Base-by-base conservation (phyloP, 176 grass and related monocot genomes). In the Tuctoria greenei region DNA sequence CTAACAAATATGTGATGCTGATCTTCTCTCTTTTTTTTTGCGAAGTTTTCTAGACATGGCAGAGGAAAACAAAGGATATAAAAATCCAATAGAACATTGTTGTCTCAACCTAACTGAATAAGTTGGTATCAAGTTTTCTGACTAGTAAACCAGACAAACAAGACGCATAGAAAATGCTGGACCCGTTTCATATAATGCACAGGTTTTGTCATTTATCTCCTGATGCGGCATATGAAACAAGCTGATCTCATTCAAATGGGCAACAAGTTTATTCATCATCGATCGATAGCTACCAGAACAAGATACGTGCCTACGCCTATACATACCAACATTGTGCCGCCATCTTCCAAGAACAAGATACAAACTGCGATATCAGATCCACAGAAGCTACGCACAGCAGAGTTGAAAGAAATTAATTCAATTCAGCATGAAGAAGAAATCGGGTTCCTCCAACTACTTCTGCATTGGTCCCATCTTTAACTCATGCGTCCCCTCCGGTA, bases 381-480 rank as follows among this genome's bases (percentile, higher is more conserved):
- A 39, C 43, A n/a, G 34, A 34, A 16, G 36, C 39, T 11, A 25
- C 20, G 4, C 58, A 40, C 37, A 60, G 59, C 10, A 23, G 26
- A 10, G 21, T 46, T 10, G 5, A 8, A 12, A 68, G 28, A 24
- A 24, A 50, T 2, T 10, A 23, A 43, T 45, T 45, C 24, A 7
- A 47, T 17, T 11, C 36, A 64, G 10, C 61, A 64, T 60, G 64
- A 82, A 60, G 58, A 83, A 86, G 24, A 81, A 78, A 37, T 58
- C 38, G 45, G 49, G 38, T 13, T n/a, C 66, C 23, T 77, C 82
- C 3, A 84, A 46, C 42, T 81, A 68, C 61, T 37, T 81, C 10
- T 84, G 87, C 45, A 7, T 76, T 0, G 84, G 35, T 2, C 84
- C 76, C 0, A 81, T 75, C 49, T 84, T 89, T 20, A 66, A 3